These are phyloP conservation scores for Xylaria sp. DNA, from an alignment of 2,329 filamentous ascomycete species.

Conservation along the genomic window DNA sequence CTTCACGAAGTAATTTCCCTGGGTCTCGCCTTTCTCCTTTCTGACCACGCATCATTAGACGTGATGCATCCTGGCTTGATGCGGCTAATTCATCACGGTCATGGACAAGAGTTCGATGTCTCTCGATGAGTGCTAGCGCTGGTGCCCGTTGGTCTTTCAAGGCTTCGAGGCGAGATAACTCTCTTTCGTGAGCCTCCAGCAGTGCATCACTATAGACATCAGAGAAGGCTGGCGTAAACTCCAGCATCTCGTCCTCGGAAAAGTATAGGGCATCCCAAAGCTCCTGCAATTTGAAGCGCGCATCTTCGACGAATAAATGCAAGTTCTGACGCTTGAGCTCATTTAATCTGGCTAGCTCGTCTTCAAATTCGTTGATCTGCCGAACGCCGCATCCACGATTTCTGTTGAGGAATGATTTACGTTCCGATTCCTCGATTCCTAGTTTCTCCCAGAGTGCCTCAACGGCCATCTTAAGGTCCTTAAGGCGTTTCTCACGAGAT, in stretches of 20 bases:
- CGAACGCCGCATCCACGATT: conserved; percentile 92
- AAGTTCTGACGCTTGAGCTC: conserved; percentile 96
- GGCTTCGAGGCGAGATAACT: conserved; percentile 82
- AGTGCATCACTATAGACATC: conserved; percentile 97
- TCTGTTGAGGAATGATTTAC: conserved; percentile 83
- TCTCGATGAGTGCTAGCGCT: conserved; percentile 83
- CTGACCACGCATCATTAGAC: conserved; percentile 88
- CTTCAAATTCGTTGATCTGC: conserved; percentile 95
- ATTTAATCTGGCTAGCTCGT: conserved; percentile 85
- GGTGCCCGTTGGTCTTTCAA: conserved; percentile 89
- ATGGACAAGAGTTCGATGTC: conserved; percentile 80
- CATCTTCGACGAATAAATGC: conserved; percentile 95
- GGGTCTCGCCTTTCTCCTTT: conserved; percentile 96
- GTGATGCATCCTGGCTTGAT: conserved; percentile 93
- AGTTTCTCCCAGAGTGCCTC: conserved; percentile 90
- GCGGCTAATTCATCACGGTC: conserved; percentile 89
- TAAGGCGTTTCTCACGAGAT: conserved; percentile 78
- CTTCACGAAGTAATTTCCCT: conserved; percentile 90
- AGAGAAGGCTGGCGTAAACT: conserved; percentile 96
- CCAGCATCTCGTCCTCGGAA: conserved; percentile 98
- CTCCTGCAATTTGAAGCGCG: conserved; percentile 88
- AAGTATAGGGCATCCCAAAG: conserved; percentile 95
- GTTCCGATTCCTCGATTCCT: conserved; percentile 82
- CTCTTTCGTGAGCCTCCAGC: conserved; percentile 91
- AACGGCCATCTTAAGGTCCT: conserved; percentile 80